Evolutionary conservation across 345 rosid genomes (phyloP).

Genomic region (Ricinus communis): DNA sequence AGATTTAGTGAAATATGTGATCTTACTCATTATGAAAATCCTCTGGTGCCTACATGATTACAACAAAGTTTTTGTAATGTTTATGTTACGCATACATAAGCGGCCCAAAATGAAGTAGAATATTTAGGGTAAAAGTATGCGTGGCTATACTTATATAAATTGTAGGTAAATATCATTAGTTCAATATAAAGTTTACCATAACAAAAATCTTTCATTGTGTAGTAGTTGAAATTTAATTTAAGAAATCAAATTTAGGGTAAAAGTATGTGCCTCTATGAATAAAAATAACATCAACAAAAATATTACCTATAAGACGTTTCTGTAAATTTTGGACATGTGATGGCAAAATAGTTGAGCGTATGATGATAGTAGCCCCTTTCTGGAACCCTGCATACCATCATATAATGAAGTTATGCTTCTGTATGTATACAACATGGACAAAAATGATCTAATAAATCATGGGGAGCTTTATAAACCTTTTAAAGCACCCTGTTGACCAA

Average conservation of each 20-base stretch:
- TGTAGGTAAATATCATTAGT: neutral
- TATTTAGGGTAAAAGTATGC: neutral
- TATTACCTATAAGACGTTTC: constrained; percentile 58
- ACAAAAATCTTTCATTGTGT: neutral
- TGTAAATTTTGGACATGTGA: constrained; percentile 53
- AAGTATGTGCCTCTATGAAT: neutral
- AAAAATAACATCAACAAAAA: constrained; percentile 5
- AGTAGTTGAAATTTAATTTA: neutral
- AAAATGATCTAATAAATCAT: constrained; percentile 2
- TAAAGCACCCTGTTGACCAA: constrained; percentile 54
- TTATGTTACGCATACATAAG: neutral
- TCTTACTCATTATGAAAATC: neutral
- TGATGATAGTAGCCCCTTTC: constrained; percentile 54
- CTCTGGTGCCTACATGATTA: neutral
- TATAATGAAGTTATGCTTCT: neutral
- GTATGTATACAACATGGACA: constrained; percentile 11
- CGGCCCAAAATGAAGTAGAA: neutral
- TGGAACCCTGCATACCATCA: constrained; percentile 46
- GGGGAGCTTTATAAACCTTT: constrained; percentile 50
- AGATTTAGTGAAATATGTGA: neutral
- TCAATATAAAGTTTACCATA: neutral
- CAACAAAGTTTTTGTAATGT: neutral
- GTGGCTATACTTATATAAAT: neutral
- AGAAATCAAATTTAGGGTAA: constrained; percentile 5
- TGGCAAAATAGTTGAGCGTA: constrained; percentile 53